Evolutionary conservation across 1,284 basidiomycete species (phyloP).

Genomic region (Ustilago shanxiensis): DNA sequence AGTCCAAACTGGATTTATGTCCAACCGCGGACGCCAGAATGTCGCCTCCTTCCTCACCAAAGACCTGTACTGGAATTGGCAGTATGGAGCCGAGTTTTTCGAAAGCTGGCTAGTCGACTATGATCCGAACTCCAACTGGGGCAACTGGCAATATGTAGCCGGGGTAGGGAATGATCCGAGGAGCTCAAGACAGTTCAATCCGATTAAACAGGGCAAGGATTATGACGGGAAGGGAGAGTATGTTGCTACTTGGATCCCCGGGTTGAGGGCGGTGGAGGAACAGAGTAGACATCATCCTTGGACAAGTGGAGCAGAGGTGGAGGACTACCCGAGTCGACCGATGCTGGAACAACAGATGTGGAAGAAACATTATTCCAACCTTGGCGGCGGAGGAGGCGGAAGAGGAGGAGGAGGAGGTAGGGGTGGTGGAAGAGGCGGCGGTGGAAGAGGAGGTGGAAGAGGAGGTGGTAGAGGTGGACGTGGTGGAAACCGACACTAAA

Average conservation of each 20-base stretch:
- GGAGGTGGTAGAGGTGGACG: slow-evolving; percentile 71
- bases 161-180: slow-evolving; percentile 66
- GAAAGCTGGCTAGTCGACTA: slow-evolving; percentile 60
- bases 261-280: slow-evolving; percentile 19
- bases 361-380: slow-evolving; percentile 52
- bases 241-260: slow-evolving; percentile 55
- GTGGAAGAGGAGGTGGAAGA: slow-evolving; percentile 69
- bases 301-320: slow-evolving; percentile 18
- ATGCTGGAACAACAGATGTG: slow-evolving; percentile 61
- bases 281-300: slow-evolving; percentile 57
- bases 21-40: slow-evolving; percentile 71
- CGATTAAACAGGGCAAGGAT: slow-evolving; percentile 64
- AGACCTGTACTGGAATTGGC: slow-evolving; percentile 62
- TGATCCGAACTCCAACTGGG: slow-evolving; percentile 57
- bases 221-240: slow-evolving; percentile 57
- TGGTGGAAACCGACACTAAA: slow-evolving; percentile 1
- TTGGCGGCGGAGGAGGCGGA: slow-evolving; percentile 23
- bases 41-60: slow-evolving; percentile 61
- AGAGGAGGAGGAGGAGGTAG: slow-evolving; percentile 25
- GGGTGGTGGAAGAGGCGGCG: slow-evolving; percentile 69
- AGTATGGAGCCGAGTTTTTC: slow-evolving; percentile 60
- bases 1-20: slow-evolving; percentile 73
- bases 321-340: slow-evolving; percentile 49
- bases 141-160: slow-evolving; percentile 64
- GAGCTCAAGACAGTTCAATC: slow-evolving; percentile 61